These are phyloP conservation scores for Pyrus pyrifolia DNA, from an alignment of 306 rosid genomes.

Conservation along the genomic window DNA sequence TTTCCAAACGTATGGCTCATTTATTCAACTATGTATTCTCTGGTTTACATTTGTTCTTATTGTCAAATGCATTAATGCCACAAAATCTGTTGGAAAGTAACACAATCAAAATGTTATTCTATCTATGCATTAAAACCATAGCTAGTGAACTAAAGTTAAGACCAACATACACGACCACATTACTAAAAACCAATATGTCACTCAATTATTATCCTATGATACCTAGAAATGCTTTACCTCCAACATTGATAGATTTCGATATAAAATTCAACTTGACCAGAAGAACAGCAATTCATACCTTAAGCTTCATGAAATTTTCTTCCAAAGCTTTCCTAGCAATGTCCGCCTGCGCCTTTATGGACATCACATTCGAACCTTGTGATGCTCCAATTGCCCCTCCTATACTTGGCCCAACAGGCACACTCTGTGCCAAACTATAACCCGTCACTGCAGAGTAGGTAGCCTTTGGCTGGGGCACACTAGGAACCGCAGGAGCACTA, in stretches of 20 bases:
- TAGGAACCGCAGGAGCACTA: slow-evolving; percentile 48
- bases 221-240: not conserved
- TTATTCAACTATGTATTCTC: not conserved
- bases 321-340: slow-evolving; percentile 50
- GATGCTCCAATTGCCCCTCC: slow-evolving; percentile 46
- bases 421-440: slow-evolving; percentile 35
- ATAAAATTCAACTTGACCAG: not conserved
- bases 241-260: not conserved
- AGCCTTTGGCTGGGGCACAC: slow-evolving; percentile 43
- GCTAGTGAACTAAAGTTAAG: not conserved
- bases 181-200: not conserved
- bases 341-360: slow-evolving; percentile 72
- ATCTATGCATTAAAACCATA: not conserved
- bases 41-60: not conserved
- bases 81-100: not conserved
- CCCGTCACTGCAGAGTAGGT: slow-evolving; percentile 32
- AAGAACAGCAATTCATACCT: slow-evolving; percentile 38
- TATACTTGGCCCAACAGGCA: slow-evolving; percentile 35
- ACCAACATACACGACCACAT: not conserved
- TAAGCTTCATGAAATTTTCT: slow-evolving; percentile 65
- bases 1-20: not conserved
- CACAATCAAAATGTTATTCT: not conserved
- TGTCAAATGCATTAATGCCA: not conserved
- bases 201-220: not conserved
- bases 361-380: slow-evolving; percentile 44